Conservation (phyloP, 2,329 filamentous ascomycete species). For the Talaromyces sp. region DNA sequence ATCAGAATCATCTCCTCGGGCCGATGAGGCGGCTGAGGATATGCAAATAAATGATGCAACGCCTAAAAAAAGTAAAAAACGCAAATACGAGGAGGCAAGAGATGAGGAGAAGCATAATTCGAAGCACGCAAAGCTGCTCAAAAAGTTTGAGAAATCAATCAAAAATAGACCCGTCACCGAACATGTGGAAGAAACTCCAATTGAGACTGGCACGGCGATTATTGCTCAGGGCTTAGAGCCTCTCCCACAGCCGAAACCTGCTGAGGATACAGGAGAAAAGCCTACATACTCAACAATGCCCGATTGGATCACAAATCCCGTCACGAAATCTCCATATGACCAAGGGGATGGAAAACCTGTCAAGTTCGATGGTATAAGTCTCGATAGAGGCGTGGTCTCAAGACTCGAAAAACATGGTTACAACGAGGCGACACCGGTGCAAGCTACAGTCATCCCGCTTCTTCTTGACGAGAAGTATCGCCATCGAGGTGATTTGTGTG, state of each 20-base stretch:
- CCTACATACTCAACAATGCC: slow-evolving; percentile 77
- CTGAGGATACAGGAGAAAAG: slow-evolving; percentile 55
- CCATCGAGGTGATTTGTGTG: slow-evolving; percentile 72
- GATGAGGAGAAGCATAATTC: slow-evolving; percentile 26
- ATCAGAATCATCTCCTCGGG: not conserved
- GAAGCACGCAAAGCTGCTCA: slow-evolving; percentile 37
- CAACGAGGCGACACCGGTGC: slow-evolving; percentile 70
- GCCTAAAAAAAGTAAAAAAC: not conserved
- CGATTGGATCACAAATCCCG: slow-evolving; percentile 72
- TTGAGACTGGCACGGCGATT: slow-evolving; percentile 28
- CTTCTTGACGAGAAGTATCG: slow-evolving; percentile 64
- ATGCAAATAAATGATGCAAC: not conserved
- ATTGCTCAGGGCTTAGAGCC: slow-evolving; percentile 64
- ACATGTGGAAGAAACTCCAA: slow-evolving; percentile 13
- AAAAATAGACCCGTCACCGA: slow-evolving; percentile 22
- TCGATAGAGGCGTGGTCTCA: slow-evolving; percentile 59
- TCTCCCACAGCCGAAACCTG: slow-evolving; percentile 67
- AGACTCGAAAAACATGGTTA: slow-evolving; percentile 67
- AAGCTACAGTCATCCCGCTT: slow-evolving; percentile 75
- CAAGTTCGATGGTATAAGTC: slow-evolving; percentile 63
- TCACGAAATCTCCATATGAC: slow-evolving; percentile 62
- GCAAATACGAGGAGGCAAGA: slow-evolving; percentile 20
- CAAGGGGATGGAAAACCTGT: slow-evolving; percentile 33
- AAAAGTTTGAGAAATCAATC: slow-evolving; percentile 39
- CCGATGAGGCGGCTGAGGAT: slow-evolving; percentile 8